Conservation (phyloP, 441 rosid genomes). For the Adansonia grandidieri region DNA sequence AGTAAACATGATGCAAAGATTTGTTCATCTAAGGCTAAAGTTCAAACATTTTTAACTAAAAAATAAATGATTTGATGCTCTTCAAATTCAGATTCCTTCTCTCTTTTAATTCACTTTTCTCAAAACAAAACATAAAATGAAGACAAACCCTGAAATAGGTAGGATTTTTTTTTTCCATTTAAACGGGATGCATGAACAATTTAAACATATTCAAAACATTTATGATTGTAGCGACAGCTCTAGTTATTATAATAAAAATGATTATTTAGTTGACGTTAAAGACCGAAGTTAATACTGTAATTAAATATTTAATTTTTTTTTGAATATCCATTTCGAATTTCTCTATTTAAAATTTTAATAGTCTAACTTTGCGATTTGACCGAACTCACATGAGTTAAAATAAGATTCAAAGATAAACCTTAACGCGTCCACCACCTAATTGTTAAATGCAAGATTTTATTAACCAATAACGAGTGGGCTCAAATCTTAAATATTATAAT, state of each 20-base stretch:
- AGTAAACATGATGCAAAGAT: background rate
- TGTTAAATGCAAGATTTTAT: no score
- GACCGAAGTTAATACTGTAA: no score
- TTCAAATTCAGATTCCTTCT: background rate
- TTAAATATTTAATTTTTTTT: no score
- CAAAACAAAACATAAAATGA: background rate
- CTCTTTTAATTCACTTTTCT: background rate
- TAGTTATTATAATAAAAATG: no score
- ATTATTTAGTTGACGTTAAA: no score
- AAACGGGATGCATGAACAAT: background rate
- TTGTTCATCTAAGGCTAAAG: background rate
- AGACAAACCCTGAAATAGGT: background rate
- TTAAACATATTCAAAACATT: background rate
- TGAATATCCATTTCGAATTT: background rate
- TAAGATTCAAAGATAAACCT: background rate
- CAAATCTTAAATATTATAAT: background rate
- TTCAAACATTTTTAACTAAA: background rate
- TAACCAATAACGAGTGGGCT: background rate
- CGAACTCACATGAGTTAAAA: background rate
- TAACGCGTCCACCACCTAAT: background rate
- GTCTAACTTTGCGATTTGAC: background rate
- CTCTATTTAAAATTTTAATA: background rate
- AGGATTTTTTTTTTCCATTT: no score
- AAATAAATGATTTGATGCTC: background rate
- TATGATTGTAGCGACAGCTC: no score